Evolutionary conservation across 257 asterid species (phyloP).

Genomic region (Solanum corneliomulleri): DNA sequence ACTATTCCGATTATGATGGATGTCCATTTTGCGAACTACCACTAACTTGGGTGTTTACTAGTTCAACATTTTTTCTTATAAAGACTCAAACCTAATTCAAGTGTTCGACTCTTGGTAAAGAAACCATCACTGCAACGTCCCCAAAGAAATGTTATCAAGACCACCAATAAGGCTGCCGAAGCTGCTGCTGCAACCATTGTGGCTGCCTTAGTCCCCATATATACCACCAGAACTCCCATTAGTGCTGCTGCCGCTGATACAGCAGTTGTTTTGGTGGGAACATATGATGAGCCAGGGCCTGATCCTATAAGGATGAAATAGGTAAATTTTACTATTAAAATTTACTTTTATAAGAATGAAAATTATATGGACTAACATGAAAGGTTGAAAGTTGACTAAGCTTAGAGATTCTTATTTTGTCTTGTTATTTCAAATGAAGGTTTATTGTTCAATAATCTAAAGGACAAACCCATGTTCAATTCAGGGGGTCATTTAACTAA

Average conservation of each 20-base stretch:
- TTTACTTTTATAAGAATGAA: conserved; percentile 8
- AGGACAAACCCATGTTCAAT: not conserved
- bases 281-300: conserved; percentile 72
- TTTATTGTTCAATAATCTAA: not conserved
- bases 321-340: conserved; percentile 25
- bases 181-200: conserved; percentile 67
- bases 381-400: not conserved
- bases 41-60: conserved; percentile 1
- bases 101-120: conserved; percentile 63
- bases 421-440: not conserved
- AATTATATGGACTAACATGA: conserved; percentile 3
- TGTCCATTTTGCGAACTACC: not conserved
- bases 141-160: conserved; percentile 56
- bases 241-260: conserved; percentile 76
- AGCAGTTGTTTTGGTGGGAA: conserved; percentile 59
- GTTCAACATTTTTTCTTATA: conserved; percentile 25
- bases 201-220: conserved; percentile 55
- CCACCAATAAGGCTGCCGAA: conserved; percentile 58
- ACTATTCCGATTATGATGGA: not conserved
- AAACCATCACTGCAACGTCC: conserved; percentile 46
- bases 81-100: conserved; percentile 76
- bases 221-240: conserved; percentile 48
- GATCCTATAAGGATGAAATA: conserved; percentile 74
- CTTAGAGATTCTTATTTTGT: not conserved
- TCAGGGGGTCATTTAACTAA: not conserved